phyloP scores from a whole-genome alignment of 2,329 filamentous ascomycete genomes.

The Sphaerulina vaccinii region DNA sequence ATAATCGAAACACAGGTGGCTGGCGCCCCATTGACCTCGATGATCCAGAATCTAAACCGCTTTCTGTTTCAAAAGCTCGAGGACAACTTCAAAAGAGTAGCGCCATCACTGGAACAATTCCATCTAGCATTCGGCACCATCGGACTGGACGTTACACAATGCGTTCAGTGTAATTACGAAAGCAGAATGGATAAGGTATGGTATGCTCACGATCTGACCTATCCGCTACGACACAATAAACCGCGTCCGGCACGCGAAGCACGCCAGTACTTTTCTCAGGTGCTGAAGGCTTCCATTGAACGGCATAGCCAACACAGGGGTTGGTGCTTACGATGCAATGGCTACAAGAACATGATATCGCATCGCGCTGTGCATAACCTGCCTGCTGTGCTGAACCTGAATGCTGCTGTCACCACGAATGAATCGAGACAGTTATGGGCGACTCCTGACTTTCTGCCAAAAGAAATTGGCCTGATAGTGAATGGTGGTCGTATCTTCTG shows the following conservation, averaged over 20 bases:
- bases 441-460: conserved; percentile 84
- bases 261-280: conserved; percentile 68
- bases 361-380: conserved; percentile 79
- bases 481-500: conserved; percentile 91
- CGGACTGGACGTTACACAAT: conserved; percentile 72
- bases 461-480: conserved; percentile 89
- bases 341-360: conserved; percentile 84
- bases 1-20: conserved; percentile 81
- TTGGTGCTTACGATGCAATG: conserved; percentile 88
- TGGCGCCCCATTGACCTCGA: conserved; percentile 69
- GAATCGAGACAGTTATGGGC: conserved; percentile 83
- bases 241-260: conserved; percentile 27
- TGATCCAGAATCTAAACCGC: conserved; percentile 81
- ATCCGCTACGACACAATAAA: conserved; percentile 42
- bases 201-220: conserved; percentile 52
- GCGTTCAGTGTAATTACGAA: conserved; percentile 83
- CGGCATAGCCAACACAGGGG: conserved; percentile 83
- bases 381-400: conserved; percentile 84
- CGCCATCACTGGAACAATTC: conserved; percentile 57
- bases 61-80: conserved; percentile 79
- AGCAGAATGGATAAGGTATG: conserved; percentile 75
- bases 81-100: conserved; percentile 59
- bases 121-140: conserved; percentile 72
- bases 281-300: conserved; percentile 90
- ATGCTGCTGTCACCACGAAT: conserved; percentile 69